phyloP scores from a whole-genome alignment of 1,284 basidiomycete genomes.

The Cutaneotrichosporon sp. region DNA sequence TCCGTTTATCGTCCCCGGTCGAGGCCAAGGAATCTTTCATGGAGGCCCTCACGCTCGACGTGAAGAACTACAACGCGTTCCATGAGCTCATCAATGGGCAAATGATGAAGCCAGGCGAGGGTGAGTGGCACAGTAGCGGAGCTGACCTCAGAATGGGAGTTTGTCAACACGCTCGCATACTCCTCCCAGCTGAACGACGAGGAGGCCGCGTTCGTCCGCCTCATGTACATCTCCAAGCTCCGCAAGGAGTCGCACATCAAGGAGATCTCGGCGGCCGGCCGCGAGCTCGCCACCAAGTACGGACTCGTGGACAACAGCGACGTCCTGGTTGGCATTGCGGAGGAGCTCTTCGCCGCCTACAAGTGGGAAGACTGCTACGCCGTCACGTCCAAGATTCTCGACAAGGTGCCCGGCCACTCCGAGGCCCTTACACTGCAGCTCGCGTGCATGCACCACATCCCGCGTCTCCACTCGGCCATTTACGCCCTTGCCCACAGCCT shows the following conservation, averaged over 20 bases:
- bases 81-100: conserved; percentile 85
- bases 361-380: conserved; percentile 92
- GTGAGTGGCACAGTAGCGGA: conserved; percentile 55
- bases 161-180: conserved; percentile 82
- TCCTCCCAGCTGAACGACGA: conserved; percentile 72
- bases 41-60: conserved; percentile 90
- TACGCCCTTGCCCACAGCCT: conserved; percentile 96
- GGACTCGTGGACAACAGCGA: conserved; percentile 86
- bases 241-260: conserved; percentile 83
- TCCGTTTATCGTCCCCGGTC: conserved; percentile 85
- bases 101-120: conserved; percentile 92
- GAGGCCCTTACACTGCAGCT: conserved; percentile 89
- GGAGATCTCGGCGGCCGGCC: conserved; percentile 75
- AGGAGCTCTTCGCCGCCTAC: conserved; percentile 82
- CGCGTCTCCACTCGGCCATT: conserved; percentile 83
- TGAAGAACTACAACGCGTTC: conserved; percentile 97
- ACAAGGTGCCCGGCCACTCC: conserved; percentile 75
- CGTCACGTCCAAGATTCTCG: conserved; percentile 84
- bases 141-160: conserved; percentile 79
- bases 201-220: conserved; percentile 83
- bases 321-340: conserved; percentile 86
- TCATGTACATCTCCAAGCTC: conserved; percentile 88
- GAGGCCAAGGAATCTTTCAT: conserved; percentile 91
- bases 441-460: conserved; percentile 95
- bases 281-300: conserved; percentile 73